phyloP scores from a whole-genome alignment of 179 eudicot species.

The Amaranthus tricolor region DNA sequence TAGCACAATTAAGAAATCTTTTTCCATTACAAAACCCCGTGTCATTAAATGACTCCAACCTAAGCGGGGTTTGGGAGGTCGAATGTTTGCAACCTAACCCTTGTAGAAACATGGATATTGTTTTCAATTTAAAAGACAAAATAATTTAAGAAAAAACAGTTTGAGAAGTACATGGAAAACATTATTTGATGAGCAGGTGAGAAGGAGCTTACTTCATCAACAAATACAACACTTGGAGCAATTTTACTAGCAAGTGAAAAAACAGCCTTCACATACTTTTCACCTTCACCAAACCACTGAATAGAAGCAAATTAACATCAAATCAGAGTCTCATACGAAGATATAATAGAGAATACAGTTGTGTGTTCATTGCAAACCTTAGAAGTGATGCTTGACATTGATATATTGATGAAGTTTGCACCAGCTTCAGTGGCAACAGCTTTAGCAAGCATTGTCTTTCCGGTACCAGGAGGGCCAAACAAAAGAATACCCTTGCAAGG shows the following conservation, averaged over 20 bases:
- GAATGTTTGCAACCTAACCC: too few species aligned
- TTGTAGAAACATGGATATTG: too few species aligned
- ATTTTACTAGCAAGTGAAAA: constrained; percentile 91
- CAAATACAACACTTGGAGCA: constrained; percentile 90
- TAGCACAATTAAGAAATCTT: not conserved
- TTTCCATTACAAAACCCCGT: too few species aligned
- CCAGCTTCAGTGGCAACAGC: constrained; percentile 98
- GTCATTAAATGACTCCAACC: too few species aligned
- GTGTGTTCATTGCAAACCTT: constrained; percentile 39
- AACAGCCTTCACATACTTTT: constrained; percentile 93
- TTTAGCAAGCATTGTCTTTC: constrained; percentile 97
- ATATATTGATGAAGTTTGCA: constrained; percentile 93
- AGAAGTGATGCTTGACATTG: constrained; percentile 90
- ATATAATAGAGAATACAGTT: not conserved
- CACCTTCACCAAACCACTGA: constrained; percentile 99
- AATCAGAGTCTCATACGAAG: constrained; percentile 10
- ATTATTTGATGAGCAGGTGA: too few species aligned
- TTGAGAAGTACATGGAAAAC: not conserved
- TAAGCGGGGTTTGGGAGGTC: too few species aligned
- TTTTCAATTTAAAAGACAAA: too few species aligned
- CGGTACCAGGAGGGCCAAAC: constrained; percentile 98
- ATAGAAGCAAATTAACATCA: constrained; percentile 18
- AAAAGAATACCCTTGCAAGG: constrained; percentile 95
- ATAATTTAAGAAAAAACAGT: too few species aligned
- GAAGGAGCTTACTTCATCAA: constrained; percentile 71